Conservation (phyloP, 768 basidiomycete species). For the Chlorophyllum brunneum region DNA sequence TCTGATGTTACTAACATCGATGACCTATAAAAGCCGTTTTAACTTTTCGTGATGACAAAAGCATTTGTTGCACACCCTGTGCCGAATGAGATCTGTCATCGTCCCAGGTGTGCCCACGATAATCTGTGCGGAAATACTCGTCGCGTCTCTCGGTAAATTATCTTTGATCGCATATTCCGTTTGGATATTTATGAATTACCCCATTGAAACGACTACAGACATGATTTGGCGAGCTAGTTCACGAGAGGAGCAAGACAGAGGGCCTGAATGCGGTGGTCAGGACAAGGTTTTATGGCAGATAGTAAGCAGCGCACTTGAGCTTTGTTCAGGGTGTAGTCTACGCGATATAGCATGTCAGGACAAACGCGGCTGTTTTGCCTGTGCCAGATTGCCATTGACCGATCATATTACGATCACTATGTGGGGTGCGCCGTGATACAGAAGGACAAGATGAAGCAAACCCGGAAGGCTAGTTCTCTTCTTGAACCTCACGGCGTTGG, state of each 20-base stretch:
- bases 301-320: conserved; percentile 59
- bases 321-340: conserved; percentile 78
- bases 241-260: conserved; percentile 97
- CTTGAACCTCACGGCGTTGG: too few relatives aligned
- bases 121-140: conserved; percentile 78
- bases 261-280: conserved; percentile 46
- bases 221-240: conserved; percentile 98
- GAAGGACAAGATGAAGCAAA: too few relatives aligned
- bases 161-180: conserved; percentile 97
- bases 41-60: background rate
- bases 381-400: conserved; percentile 99
- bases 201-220: conserved; percentile 91
- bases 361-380: conserved; percentile 98
- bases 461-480: too few relatives aligned
- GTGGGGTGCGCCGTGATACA: too few relatives aligned
- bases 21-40: conserved; percentile 31
- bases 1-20: conserved; percentile 79
- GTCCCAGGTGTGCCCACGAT: conserved; percentile 97
- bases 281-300: background rate
- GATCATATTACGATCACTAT: conserved; percentile 99
- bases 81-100: conserved; percentile 80
- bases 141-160: conserved; percentile 61
- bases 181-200: conserved; percentile 89
- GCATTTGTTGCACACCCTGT: conserved; percentile 34
- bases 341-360: conserved; percentile 91